Base-by-base conservation (phyloP, 225 moss, liverwort and hornwort species). In the Physcomitrellopsis africana region DNA sequence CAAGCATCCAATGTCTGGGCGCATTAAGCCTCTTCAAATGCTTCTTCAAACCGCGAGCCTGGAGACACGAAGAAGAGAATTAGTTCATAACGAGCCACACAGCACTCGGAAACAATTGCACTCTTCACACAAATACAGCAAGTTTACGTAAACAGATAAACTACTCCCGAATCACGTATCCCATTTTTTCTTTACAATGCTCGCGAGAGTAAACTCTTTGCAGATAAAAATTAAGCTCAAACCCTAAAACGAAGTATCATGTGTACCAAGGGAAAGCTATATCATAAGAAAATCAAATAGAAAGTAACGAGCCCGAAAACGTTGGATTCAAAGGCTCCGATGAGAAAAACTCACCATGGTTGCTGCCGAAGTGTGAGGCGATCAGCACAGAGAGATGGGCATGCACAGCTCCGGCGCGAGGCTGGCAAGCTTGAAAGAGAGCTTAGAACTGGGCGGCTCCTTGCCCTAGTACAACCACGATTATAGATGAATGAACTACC, bases 1-100 rank as follows among this genome's bases (percentile, higher is more conserved):
- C 92, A 45, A 94, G 94, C 92, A 94, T 94, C 94, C 94, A 94
- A 70, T 94, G 94, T 80, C 90, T 90, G 59, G 92, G 94, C 0
- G 94, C 94, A 89, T 94, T 94, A 52, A 94, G 94, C 87, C 94
- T 90, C 94, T 94, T 94, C 89, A 94, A 70, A 76, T 94, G 94
- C 86, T 94, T 94, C 90, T 94, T 94, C 85, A 94, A 81, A 76
- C 94, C 94, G 67, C 94, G 92, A 87, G 94, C 89, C 92, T 87
- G 84, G 17, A 56, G 0, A 19, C 16, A 3, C 22, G 11, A 37
- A 8, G 69, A 65, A 9, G 2, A 37, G 0, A 37, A 37, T 37
- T 37, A 37, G 32, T 37, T 37, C 32, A 2, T 37, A 37, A 37
- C 32, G 3, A 37, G 7, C 32, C 32, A 37, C 32, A 37, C 32